A percentile compares a stretch with the other conserved stretches of the same genome.
Conservation (phyloP, 2,329 filamentous ascomycete species). For the Phialocephala sp. region DNA sequence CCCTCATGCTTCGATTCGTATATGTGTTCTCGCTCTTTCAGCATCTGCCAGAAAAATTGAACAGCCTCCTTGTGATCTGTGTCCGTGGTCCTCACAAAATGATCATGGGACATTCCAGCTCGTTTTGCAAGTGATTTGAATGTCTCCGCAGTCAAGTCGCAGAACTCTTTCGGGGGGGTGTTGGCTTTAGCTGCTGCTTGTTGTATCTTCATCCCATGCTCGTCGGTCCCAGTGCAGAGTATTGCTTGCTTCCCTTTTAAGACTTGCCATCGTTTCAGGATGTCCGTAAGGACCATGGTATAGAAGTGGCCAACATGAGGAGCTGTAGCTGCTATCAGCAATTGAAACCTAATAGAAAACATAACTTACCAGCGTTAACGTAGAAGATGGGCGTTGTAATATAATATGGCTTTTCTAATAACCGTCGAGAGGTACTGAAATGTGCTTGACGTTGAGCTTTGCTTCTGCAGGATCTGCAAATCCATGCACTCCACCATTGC, state of each 20-base stretch:
- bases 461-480: constrained; percentile 36
- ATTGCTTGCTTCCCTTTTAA: constrained; percentile 74
- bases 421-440: constrained; percentile 30
- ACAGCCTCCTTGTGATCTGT: constrained; percentile 81
- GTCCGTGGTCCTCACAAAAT: constrained; percentile 94
- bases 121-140: constrained; percentile 77
- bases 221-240: constrained; percentile 90
- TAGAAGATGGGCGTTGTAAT: constrained; percentile 98
- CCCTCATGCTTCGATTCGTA: constrained; percentile 88
- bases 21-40: constrained; percentile 77
- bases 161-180: constrained; percentile 81
- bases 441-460: constrained; percentile 15
- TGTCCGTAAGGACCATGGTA: constrained; percentile 87
- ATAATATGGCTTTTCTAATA: constrained; percentile 82
- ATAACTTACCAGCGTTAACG: constrained; percentile 82
- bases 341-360: background rate
- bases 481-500: constrained; percentile 28
- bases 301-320: constrained; percentile 96
- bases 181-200: constrained; percentile 76
- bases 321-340: constrained; percentile 54
- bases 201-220: constrained; percentile 98
- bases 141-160: constrained; percentile 79
- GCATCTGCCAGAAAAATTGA: constrained; percentile 84
- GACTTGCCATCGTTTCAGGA: constrained; percentile 88
- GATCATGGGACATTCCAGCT: constrained; percentile 75